These are phyloP conservation scores for Calonectria hawksworthii DNA, from an alignment of 2,329 filamentous ascomycete species.

Conservation along the genomic window DNA sequence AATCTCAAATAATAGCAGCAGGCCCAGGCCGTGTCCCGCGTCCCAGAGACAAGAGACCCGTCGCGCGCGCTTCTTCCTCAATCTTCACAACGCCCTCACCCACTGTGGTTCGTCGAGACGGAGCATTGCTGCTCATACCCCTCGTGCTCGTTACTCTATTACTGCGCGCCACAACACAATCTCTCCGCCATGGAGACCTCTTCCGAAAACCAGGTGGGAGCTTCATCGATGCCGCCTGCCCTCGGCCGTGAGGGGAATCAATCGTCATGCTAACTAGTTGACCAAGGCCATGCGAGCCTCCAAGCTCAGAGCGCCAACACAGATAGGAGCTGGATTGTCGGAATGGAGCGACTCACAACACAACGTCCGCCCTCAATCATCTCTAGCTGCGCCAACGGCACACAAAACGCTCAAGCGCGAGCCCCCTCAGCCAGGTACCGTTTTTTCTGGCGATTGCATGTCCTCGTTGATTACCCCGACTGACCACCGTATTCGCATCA, in stretches of 20 bases:
- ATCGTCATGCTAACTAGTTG: conserved; percentile 13
- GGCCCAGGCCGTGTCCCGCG: conserved; percentile 28
- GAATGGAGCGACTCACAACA: conserved; percentile 73
- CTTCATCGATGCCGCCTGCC: neutral
- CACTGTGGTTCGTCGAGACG: conserved; percentile 41
- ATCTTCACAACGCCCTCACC: conserved; percentile 45
- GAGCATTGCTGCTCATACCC: conserved; percentile 55
- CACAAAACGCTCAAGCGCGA: conserved; percentile 66
- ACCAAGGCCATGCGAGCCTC: conserved; percentile 47
- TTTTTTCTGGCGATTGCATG: neutral
- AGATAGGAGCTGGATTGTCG: conserved; percentile 56
- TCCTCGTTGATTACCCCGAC: conserved; percentile 3
- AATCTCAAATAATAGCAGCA: conserved; percentile 44
- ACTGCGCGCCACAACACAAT: conserved; percentile 35
- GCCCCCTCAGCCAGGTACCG: conserved; percentile 59
- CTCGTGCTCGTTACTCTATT: conserved; percentile 45
- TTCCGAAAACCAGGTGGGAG: conserved; percentile 48
- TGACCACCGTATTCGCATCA: conserved; percentile 30
- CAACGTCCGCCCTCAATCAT: conserved; percentile 65
- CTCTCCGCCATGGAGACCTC: conserved; percentile 48
- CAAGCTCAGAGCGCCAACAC: conserved; percentile 48
- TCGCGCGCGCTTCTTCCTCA: conserved; percentile 17
- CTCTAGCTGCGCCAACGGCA: conserved; percentile 56
- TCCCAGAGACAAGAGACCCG: conserved; percentile 28
- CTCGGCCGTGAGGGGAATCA: neutral